Evolutionary conservation across 1,284 basidiomycete species (phyloP).

Genomic region (Malassezia dermatis): DNA sequence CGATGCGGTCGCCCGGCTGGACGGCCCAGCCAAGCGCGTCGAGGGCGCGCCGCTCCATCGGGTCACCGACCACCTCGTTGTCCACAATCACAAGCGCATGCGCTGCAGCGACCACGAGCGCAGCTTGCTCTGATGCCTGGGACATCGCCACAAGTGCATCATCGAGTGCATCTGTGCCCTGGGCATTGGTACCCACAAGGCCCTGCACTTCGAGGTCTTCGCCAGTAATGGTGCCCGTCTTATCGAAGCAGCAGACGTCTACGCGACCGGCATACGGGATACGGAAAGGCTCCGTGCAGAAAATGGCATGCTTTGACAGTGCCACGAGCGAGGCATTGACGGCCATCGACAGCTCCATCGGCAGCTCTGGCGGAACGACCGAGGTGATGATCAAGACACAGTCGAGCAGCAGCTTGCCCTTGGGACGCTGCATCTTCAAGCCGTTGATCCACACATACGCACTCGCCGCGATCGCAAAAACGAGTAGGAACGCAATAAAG

Average conservation of each 20-base stretch:
- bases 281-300: constrained; percentile 48
- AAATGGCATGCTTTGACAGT: constrained; percentile 63
- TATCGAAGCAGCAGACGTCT: constrained; percentile 48
- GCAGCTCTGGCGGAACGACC: constrained; percentile 46
- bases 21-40: constrained; percentile 85
- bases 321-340: constrained; percentile 57
- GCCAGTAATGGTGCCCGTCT: constrained; percentile 47
- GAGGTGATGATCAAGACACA: constrained; percentile 48
- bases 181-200: constrained; percentile 26
- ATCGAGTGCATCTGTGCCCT: background rate
- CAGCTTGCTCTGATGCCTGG: constrained; percentile 66
- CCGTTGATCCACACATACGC: constrained; percentile 45
- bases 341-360: constrained; percentile 48
- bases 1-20: constrained; percentile 55
- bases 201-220: constrained; percentile 46
- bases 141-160: constrained; percentile 62
- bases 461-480: constrained; percentile 45
- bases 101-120: constrained; percentile 77
- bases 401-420: constrained; percentile 46
- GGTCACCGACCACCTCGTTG: constrained; percentile 84
- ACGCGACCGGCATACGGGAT: constrained; percentile 46
- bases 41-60: constrained; percentile 96
- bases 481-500: constrained; percentile 45
- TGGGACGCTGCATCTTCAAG: constrained; percentile 40
- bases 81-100: constrained; percentile 90